phyloP scores from a whole-genome alignment of 2,329 filamentous ascomycete genomes.

The Tympanopsis confertula region DNA sequence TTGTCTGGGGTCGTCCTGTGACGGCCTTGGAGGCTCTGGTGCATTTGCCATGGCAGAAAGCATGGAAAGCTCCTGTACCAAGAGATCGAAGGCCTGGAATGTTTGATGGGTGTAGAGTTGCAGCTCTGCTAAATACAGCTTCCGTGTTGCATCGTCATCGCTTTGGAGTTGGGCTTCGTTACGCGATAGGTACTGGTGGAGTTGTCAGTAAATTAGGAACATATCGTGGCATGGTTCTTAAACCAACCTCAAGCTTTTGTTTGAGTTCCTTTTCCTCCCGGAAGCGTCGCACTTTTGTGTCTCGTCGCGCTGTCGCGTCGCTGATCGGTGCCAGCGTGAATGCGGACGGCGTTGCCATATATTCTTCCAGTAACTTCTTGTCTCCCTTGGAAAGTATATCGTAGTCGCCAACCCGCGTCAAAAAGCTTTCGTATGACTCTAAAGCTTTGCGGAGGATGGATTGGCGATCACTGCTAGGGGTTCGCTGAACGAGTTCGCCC shows the following conservation, averaged over 20 bases:
- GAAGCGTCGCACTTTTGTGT: neutral
- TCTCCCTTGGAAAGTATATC: neutral
- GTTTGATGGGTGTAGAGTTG: neutral
- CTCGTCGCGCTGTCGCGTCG: neutral
- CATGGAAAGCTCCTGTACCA: neutral
- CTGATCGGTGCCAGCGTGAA: neutral
- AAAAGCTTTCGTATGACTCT: neutral
- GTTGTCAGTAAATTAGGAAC: neutral
- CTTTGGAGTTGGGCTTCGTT: neutral
- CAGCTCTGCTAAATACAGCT: neutral
- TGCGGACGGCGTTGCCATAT: neutral
- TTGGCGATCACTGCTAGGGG: neutral
- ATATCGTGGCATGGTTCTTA: too few species aligned
- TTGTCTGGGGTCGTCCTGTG: neutral
- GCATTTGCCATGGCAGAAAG: neutral
- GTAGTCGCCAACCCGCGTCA: neutral
- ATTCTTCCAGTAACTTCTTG: neutral
- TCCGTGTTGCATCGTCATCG: neutral
- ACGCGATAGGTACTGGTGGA: neutral
- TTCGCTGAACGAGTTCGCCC: neutral
- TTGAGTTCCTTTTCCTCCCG: conserved; percentile 1
- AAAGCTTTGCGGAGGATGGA: neutral
- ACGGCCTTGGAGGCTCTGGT: neutral
- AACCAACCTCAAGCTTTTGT: conserved; percentile 1
- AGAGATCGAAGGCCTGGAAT: neutral